Evolutionary conservation across 2,329 filamentous ascomycete species (phyloP), one percentile per base, ranked within the genome.

Genomic region (Byssothecium circinans): DNA sequence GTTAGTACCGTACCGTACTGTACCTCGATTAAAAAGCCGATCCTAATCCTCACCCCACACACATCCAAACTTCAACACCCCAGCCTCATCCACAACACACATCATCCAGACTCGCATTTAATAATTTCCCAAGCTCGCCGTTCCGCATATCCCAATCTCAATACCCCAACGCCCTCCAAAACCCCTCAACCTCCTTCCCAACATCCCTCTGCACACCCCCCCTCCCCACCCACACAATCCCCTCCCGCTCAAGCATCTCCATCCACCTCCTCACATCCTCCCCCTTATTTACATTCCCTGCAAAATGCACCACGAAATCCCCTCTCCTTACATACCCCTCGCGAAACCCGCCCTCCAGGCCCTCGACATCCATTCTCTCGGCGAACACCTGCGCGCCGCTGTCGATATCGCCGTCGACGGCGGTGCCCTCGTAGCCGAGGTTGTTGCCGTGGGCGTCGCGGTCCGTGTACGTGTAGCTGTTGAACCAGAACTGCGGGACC

Each of bases 381-480:
- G 20, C 36, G 15, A 25, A 39, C 8, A 39, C 20, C 2, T n/a
- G 14, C 3, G 36, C 19, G 11, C 36, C 36, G n/a, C 36, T 39
- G n/a, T 39, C 22, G 20, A 25, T 17, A 15, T 39, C 19, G 4
- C 22, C 36, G 5, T 39, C 19, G 12, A 11, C 36, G 3, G 14
- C 11, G 15, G 14, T 15, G 11, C 22, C 36, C 2, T 25, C 23
- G 15, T 39, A 39, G 20, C 36, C 20, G 5, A 22, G 36, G 15
- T 39, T 39, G 20, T 39, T 25, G 12, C 36, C 36, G 8, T 39
- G 25, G 19, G 20, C 36, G 22, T 39, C 36, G 19, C 36, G 36
- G 23, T 39, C 36, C 17, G 20, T 39, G n/a, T 39, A 39, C 12
- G 36, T 39, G 22, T 39, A 39, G 20, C 36, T 39, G 22, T 39